Percentiles rank a stretch among this genome's conserved stretches.
phyloP scores from a whole-genome alignment of 129 eudicot genomes.

The Rutidosis leptorrhynchoides region DNA sequence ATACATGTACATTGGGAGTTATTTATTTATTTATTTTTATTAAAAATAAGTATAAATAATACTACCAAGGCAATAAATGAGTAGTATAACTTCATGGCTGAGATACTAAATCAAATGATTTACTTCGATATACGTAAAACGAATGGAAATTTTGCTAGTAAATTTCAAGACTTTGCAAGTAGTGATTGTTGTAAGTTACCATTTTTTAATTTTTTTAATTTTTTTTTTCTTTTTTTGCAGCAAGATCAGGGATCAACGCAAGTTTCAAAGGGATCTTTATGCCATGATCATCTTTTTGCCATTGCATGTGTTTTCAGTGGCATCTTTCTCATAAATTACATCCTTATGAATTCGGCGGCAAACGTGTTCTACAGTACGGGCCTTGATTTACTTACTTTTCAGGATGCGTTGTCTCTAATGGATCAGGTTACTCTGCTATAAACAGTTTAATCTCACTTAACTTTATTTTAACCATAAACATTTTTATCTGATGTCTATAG shows the following conservation, averaged over 20 bases:
- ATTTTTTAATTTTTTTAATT: neutral
- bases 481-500: constrained; percentile 4
- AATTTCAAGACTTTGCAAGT: neutral
- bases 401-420: constrained; percentile 73
- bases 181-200: neutral
- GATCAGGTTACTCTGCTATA: constrained; percentile 61
- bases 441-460: neutral
- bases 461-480: constrained; percentile 4
- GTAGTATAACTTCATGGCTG: neutral
- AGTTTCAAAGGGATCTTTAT: constrained; percentile 50
- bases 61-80: neutral
- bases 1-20: too few species aligned
- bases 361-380: constrained; percentile 68
- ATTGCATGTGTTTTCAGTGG: constrained; percentile 67
- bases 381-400: constrained; percentile 64
- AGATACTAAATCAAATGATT: neutral
- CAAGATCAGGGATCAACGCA: constrained; percentile 42
- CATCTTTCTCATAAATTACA: constrained; percentile 65
- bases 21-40: too few species aligned
- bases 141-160: neutral
- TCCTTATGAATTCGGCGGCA: constrained; percentile 80
- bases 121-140: neutral
- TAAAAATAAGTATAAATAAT: too few species aligned
- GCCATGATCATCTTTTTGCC: constrained; percentile 68
- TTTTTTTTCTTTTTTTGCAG: constrained; percentile 35